Conservation (phyloP, 768 basidiomycete genomes). For the Suillus hirtellus region DNA sequence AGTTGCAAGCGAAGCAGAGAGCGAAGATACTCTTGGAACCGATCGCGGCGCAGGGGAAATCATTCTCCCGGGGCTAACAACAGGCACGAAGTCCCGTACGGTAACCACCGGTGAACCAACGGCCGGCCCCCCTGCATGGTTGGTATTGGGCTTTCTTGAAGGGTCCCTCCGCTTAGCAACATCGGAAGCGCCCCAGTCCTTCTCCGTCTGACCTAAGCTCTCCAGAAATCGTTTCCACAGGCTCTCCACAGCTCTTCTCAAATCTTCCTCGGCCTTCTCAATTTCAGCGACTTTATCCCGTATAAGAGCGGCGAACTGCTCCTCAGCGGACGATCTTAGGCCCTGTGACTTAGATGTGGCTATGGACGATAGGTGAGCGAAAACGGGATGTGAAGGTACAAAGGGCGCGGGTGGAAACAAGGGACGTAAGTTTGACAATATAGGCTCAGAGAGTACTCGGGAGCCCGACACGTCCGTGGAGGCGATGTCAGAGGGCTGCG, state of each 20-base stretch:
- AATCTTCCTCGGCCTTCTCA: constrained; percentile 50
- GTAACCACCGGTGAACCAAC: constrained; percentile 36
- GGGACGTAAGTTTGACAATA: constrained; percentile 55
- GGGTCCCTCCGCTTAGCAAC: constrained; percentile 22
- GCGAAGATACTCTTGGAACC: constrained; percentile 52
- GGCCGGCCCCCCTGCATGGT: constrained; percentile 24
- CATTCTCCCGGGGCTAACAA: constrained; percentile 37
- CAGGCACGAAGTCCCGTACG: constrained; percentile 61
- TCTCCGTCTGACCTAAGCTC: constrained; percentile 45
- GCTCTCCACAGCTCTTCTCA: constrained; percentile 58
- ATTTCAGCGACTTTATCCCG: constrained; percentile 57
- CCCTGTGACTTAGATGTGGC: constrained; percentile 57
- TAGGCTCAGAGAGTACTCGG: constrained; percentile 27
- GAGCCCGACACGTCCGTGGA: constrained; percentile 31
- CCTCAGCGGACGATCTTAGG: constrained; percentile 58
- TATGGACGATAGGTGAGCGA: constrained; percentile 59
- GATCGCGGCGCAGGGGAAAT: constrained; percentile 37
- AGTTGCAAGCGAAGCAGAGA: constrained; percentile 69
- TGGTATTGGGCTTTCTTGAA: constrained; percentile 21
- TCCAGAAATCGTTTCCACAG: constrained; percentile 64
- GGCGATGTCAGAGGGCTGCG: constrained; percentile 28
- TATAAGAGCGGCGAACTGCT: constrained; percentile 52
- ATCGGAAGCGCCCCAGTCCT: constrained; percentile 31
- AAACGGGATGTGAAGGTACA: constrained; percentile 72
- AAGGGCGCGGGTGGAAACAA: constrained; percentile 78